Base-by-base conservation (phyloP, 108 stramenopile genomes). In the Pseudonitzschia delicatissima region DNA sequence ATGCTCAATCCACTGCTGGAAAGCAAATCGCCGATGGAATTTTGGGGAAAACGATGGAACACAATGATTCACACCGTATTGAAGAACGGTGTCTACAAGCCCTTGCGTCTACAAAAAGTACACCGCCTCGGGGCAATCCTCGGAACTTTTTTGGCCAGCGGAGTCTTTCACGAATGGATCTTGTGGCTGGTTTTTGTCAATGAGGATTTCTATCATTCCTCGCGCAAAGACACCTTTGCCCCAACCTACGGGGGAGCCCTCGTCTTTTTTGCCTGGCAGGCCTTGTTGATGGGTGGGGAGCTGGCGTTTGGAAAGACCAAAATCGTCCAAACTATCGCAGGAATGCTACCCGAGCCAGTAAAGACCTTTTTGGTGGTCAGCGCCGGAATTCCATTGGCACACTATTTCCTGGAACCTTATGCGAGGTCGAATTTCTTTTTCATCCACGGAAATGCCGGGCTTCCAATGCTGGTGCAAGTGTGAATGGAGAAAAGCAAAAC, bases 11-110 rank as follows among this genome's bases (percentile, higher is more conserved):
- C 81, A 49, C 53, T 91, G 66, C 59, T 87, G 25, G 81, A 62
- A 49, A 76, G 82, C 18, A 47, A 52, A 20, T 68, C 68, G 36
- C 82, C 84, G 0, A 64, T 74, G 25, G 87, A 91, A 36, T 91
- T 91, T 69, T 91, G 90, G 90, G 82, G 82, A 2, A 51, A 72
- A 20, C 67, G 84, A 36, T 91, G 90, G 90, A 91, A 91, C 58
- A 27, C 72, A 5, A 11, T 91, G 13, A 68, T 91, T 5, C 90
- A 91, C 51, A 45, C 47, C 13, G 80, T 76, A 2, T 70, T 91
- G 64, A 91, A 91, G 49, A 58, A 81, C 25, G 87, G 87, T 13
- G 76, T 91, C 9, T 91, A 82, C 62, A 87, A 85, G 35, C 87
- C 90, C 17, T 52, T 82, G 3, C 59, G 85, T 15, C 76, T 62